Conservation (phyloP, 2,329 filamentous ascomycete genomes). For the Reticulascus tulasneorum region DNA sequence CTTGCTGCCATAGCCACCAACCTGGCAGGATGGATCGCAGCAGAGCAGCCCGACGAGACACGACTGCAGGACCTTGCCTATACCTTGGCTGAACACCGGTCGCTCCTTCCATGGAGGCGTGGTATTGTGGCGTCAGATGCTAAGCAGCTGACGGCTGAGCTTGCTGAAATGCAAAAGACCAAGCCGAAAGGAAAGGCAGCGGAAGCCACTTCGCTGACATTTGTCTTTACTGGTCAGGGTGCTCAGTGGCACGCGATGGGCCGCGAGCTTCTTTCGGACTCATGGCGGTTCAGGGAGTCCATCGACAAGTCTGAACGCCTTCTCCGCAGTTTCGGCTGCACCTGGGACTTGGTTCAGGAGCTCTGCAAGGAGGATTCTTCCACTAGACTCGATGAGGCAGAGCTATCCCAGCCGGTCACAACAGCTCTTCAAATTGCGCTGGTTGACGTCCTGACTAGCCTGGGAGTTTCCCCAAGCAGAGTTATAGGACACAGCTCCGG, state of each 20-base stretch:
- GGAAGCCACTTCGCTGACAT: too few relatives aligned
- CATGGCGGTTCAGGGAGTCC: constrained; percentile 27
- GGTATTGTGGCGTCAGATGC: not conserved
- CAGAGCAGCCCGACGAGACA: too few relatives aligned
- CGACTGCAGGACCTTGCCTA: constrained; percentile 8
- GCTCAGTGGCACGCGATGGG: constrained; percentile 19
- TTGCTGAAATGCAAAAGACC: too few relatives aligned
- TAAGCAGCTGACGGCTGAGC: not conserved
- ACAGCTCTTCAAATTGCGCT: constrained; percentile 26
- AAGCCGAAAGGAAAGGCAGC: too few relatives aligned
- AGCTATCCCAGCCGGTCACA: constrained; percentile 25
- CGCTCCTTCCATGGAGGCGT: not conserved
- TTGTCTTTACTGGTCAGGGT: constrained; percentile 23
- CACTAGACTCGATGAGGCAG: constrained; percentile 19
- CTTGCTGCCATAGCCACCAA: not conserved
- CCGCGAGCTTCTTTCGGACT: constrained; percentile 26
- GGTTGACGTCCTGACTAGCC: constrained; percentile 20
- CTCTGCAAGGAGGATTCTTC: constrained; percentile 18
- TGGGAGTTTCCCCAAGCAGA: constrained; percentile 26
- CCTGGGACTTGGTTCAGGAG: constrained; percentile 19
- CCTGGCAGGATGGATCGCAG: not conserved
- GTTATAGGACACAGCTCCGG: constrained; percentile 46
- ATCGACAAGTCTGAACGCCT: constrained; percentile 3
- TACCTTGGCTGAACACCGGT: constrained; percentile 3
- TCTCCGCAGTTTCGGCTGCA: constrained; percentile 16